phyloP scores from a whole-genome alignment of 2,329 filamentous ascomycete species.

The Aspergillus amoenus region DNA sequence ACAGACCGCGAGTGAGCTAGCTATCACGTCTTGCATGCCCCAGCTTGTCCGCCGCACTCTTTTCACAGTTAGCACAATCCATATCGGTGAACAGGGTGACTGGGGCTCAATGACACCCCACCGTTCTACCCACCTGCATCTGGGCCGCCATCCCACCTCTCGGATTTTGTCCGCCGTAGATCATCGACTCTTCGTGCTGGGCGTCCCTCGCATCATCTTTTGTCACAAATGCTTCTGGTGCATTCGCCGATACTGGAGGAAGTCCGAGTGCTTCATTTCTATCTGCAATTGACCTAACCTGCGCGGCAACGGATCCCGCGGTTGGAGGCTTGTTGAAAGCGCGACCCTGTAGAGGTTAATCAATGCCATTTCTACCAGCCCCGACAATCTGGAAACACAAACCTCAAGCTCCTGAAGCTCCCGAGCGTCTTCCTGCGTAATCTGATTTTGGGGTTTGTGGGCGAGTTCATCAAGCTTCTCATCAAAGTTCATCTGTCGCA shows the following conservation, averaged over 20 bases:
- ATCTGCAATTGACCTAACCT: slow-evolving; percentile 34
- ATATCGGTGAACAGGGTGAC: not conserved
- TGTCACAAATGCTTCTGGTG: slow-evolving; percentile 29
- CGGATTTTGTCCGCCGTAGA: slow-evolving; percentile 33
- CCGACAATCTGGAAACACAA: not conserved
- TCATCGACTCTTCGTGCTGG: slow-evolving; percentile 20
- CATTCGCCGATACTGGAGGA: slow-evolving; percentile 21
- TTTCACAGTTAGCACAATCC: not conserved
- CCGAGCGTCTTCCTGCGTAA: slow-evolving; percentile 33
- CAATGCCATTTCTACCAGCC: not conserved
- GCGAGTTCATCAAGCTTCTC: slow-evolving; percentile 31
- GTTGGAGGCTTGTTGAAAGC: slow-evolving; percentile 34
- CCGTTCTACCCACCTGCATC: slow-evolving; percentile 31
- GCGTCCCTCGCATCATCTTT: slow-evolving; percentile 35
- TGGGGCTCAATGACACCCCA: not conserved
- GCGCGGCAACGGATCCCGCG: slow-evolving; percentile 30
- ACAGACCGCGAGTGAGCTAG: not conserved
- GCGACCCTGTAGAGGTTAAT: slow-evolving; percentile 24
- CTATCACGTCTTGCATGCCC: slow-evolving; percentile 18
- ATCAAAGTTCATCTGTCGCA: slow-evolving; percentile 36
- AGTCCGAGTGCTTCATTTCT: slow-evolving; percentile 31
- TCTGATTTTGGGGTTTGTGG: slow-evolving; percentile 32
- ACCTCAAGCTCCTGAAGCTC: slow-evolving; percentile 31
- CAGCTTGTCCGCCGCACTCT: slow-evolving; percentile 38
- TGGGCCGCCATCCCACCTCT: slow-evolving; percentile 32